Evolutionary conservation across 2,329 filamentous ascomycete species (phyloP).

Genomic region (Aspergillus novofumigatus): DNA sequence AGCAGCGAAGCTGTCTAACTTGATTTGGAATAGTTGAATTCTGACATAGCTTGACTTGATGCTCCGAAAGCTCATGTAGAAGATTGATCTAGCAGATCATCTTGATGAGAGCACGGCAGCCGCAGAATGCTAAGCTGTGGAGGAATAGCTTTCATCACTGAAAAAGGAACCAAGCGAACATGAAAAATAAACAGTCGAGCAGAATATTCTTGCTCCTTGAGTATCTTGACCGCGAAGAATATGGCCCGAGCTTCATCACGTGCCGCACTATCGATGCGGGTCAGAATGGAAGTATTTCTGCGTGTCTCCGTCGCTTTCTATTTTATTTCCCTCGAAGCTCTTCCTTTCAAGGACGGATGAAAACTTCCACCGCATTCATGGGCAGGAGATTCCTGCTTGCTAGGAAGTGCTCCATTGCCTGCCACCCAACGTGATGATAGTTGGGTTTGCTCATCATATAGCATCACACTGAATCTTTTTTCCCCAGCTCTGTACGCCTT

Average conservation of each 20-base stretch:
- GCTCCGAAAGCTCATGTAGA: no score
- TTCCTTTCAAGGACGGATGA: slow-evolving; percentile 10
- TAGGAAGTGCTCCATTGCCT: slow-evolving; percentile 9
- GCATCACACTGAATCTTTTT: slow-evolving; percentile 16
- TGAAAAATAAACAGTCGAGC: no score
- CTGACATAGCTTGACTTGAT: not conserved
- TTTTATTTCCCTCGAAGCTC: slow-evolving; percentile 9
- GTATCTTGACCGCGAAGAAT: not conserved
- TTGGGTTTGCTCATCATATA: slow-evolving; percentile 13
- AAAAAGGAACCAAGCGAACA: not conserved
- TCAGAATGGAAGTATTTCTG: slow-evolving; percentile 15
- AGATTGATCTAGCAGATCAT: not conserved
- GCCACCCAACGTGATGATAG: slow-evolving; percentile 21
- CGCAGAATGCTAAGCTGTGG: not conserved
- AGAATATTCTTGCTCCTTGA: not conserved
- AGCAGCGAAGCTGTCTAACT: slow-evolving; percentile 13
- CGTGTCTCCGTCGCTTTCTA: slow-evolving; percentile 14
- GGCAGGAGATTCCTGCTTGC: slow-evolving; percentile 9
- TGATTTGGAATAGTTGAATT: slow-evolving; percentile 14
- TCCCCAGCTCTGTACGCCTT: slow-evolving; percentile 13
- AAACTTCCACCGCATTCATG: slow-evolving; percentile 15
- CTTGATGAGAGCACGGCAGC: not conserved
- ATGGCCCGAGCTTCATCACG: slow-evolving; percentile 12
- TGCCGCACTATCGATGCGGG: slow-evolving; percentile 13
- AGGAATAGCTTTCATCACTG: not conserved